Evolutionary conservation across 352 stramenopile species (phyloP).

Genomic region (Pythium sukuiense): DNA sequence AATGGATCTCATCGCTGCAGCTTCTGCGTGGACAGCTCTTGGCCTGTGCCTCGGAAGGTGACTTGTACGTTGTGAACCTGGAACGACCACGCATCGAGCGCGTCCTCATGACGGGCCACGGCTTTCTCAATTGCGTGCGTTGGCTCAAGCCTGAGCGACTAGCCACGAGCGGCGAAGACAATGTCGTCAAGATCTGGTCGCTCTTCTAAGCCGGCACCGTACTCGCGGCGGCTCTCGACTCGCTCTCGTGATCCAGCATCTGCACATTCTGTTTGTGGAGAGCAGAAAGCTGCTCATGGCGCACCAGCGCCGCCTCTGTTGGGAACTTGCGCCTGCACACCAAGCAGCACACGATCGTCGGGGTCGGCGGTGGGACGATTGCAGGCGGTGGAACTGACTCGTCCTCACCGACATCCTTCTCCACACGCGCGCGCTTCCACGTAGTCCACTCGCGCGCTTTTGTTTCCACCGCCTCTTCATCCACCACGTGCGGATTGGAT

Average conservation of each 20-base stretch:
- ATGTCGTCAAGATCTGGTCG: conserved; percentile 69
- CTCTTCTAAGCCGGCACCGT: conserved; percentile 26
- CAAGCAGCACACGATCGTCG: conserved; percentile 44
- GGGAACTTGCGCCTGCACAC: conserved; percentile 74
- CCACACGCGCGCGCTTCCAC: conserved; percentile 14
- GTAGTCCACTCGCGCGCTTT: conserved; percentile 14
- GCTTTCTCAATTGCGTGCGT: conserved; percentile 61
- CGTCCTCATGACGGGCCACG: conserved; percentile 50
- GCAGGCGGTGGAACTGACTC: not conserved
- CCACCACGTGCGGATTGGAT: not conserved
- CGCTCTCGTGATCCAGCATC: not conserved
- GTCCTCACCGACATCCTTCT: not conserved
- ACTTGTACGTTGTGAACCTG: conserved; percentile 58
- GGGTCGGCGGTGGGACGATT: not conserved
- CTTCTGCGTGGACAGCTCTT: conserved; percentile 36
- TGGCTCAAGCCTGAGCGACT: conserved; percentile 42
- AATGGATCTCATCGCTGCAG: conserved; percentile 69
- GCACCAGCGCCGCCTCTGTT: conserved; percentile 35
- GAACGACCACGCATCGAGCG: conserved; percentile 36
- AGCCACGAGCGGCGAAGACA: conserved; percentile 62
- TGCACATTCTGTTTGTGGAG: conserved; percentile 31
- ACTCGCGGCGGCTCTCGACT: not conserved
- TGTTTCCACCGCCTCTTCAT: conserved; percentile 3
- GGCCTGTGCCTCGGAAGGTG: conserved; percentile 57
- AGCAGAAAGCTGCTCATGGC: conserved; percentile 55